A percentile compares a stretch with the other conserved stretches of the same genome.
These are phyloP conservation scores for Skeletonema grethae DNA, from an alignment of 108 stramenopile genomes.

Conservation along the genomic window DNA sequence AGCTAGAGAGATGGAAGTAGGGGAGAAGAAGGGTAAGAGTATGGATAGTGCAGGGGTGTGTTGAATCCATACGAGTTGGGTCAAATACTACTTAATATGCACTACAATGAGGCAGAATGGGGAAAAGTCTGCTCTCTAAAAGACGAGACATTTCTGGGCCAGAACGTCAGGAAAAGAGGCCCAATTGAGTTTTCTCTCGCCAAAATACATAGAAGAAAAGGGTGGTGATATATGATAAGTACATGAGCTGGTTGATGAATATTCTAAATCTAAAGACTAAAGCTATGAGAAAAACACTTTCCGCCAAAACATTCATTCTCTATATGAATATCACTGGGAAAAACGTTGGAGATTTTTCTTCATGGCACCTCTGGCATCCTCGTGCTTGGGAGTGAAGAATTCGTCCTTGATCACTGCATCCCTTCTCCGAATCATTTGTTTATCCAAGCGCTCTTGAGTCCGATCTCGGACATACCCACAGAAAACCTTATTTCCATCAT, in stretches of 20 bases:
- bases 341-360: slow-evolving; percentile 2
- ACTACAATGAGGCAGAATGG: slow-evolving; percentile 5
- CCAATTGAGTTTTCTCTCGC: neutral
- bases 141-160: neutral
- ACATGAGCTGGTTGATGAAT: neutral
- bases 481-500: slow-evolving; percentile 42
- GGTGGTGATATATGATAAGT: neutral
- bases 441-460: slow-evolving; percentile 38
- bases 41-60: too few relatives aligned
- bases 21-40: too few relatives aligned
- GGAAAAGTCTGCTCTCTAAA: neutral
- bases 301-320: neutral
- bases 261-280: neutral
- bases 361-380: slow-evolving; percentile 13
- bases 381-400: slow-evolving; percentile 28
- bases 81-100: too few relatives aligned
- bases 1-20: too few relatives aligned
- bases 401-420: slow-evolving; percentile 42
- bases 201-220: neutral
- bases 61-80: too few relatives aligned
- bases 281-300: neutral
- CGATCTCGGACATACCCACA: slow-evolving; percentile 56
- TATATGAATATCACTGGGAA: neutral
- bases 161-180: neutral
- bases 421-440: slow-evolving; percentile 27